These are phyloP conservation scores for Podaxis mareebaensis DNA, from an alignment of 768 basidiomycete genomes.

Conservation along the genomic window DNA sequence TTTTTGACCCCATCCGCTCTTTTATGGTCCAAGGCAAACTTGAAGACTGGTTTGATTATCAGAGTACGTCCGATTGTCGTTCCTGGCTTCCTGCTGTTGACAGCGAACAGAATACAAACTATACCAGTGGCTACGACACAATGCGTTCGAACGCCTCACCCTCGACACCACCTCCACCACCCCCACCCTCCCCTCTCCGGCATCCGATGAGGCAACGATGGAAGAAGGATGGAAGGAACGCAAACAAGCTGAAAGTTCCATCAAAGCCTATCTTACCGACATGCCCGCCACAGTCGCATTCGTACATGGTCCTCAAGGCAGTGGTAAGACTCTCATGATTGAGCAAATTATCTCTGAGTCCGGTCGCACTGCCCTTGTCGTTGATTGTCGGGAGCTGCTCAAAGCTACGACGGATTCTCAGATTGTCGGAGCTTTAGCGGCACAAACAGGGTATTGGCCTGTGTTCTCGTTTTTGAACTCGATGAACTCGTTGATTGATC, in stretches of 20 bases:
- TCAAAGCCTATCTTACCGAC: slow-evolving; percentile 76
- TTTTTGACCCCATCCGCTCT: slow-evolving; percentile 90
- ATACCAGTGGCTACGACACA: slow-evolving; percentile 73
- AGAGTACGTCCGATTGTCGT: slow-evolving; percentile 42
- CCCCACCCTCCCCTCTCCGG: slow-evolving; percentile 24
- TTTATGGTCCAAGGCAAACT: slow-evolving; percentile 83
- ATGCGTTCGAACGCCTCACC: slow-evolving; percentile 53
- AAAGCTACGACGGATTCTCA: slow-evolving; percentile 68
- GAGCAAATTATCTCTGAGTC: slow-evolving; percentile 50
- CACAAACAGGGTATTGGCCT: slow-evolving; percentile 88
- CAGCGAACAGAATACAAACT: slow-evolving; percentile 58
- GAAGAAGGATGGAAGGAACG: slow-evolving; percentile 83
- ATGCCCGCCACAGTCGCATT: slow-evolving; percentile 76
- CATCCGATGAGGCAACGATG: slow-evolving; percentile 20
- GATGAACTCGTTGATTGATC: slow-evolving; percentile 79
- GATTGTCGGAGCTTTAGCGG: slow-evolving; percentile 69
- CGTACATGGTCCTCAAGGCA: slow-evolving; percentile 81
- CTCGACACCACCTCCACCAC: slow-evolving; percentile 8
- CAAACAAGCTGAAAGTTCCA: slow-evolving; percentile 65
- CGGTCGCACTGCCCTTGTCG: slow-evolving; percentile 64
- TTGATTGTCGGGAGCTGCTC: slow-evolving; percentile 80
- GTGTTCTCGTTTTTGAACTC: slow-evolving; percentile 85
- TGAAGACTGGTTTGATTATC: slow-evolving; percentile 81
- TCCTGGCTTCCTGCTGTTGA: not conserved
- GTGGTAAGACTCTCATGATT: slow-evolving; percentile 71